Evolutionary conservation across 306 rosid species (phyloP).

Genomic region (Begonia masoniana): DNA sequence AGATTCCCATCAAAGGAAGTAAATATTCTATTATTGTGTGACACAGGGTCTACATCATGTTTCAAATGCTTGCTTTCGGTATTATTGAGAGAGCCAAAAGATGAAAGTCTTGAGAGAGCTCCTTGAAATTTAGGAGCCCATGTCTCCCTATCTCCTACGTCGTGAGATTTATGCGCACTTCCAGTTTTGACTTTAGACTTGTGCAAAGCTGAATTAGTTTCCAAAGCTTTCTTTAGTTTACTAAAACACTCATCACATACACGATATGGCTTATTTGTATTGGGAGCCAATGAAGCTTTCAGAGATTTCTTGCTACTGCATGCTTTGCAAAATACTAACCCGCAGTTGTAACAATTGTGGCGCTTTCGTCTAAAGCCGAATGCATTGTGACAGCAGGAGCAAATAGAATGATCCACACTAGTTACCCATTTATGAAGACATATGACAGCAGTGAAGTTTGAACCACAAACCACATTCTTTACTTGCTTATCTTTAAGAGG

Average conservation of each 20-base stretch:
- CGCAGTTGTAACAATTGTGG: slow-evolving; percentile 95
- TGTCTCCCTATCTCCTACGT: slow-evolving; percentile 26
- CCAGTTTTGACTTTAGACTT: slow-evolving; percentile 30
- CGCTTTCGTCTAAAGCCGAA: slow-evolving; percentile 92
- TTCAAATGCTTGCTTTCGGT: slow-evolving; percentile 37
- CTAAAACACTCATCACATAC: slow-evolving; percentile 75
- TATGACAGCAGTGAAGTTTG: slow-evolving; percentile 75
- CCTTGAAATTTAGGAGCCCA: slow-evolving; percentile 35
- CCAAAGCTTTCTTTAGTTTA: slow-evolving; percentile 56
- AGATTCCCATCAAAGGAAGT: slow-evolving; percentile 37
- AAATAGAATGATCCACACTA: slow-evolving; percentile 64
- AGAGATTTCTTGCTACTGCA: slow-evolving; percentile 76
- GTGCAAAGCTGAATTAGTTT: slow-evolving; percentile 27
- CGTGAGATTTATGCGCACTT: slow-evolving; percentile 19
- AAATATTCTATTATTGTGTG: slow-evolving; percentile 35
- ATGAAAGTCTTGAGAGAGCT: slow-evolving; percentile 59
- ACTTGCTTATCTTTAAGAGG: slow-evolving; percentile 64
- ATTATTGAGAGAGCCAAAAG: slow-evolving; percentile 51
- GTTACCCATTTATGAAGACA: slow-evolving; percentile 87
- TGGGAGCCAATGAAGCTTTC: slow-evolving; percentile 91
- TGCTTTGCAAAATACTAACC: slow-evolving; percentile 77
- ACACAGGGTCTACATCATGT: slow-evolving; percentile 24
- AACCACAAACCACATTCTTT: slow-evolving; percentile 70
- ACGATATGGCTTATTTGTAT: slow-evolving; percentile 56
- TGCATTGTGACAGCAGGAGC: slow-evolving; percentile 65